Evolutionary conservation across 805 yeast species (phyloP).

Genomic region (Starmerella vitae): DNA sequence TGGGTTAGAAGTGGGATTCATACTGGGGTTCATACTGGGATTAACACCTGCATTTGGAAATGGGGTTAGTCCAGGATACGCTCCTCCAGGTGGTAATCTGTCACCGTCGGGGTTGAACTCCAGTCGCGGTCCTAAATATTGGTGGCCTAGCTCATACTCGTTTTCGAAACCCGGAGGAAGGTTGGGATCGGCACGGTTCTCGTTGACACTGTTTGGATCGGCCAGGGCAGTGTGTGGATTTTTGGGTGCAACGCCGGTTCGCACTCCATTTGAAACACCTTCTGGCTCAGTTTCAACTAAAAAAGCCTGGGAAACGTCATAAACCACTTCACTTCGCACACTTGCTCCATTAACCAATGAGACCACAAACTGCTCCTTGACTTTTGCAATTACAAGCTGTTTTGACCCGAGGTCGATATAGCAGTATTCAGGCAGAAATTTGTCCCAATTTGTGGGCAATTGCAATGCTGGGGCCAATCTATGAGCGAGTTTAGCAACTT

Average conservation of each 20-base stretch:
- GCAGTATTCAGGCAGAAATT: constrained; percentile 3
- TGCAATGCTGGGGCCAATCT: constrained; percentile 1
- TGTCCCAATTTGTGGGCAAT: constrained; percentile 2
- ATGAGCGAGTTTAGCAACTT: constrained; percentile 1
- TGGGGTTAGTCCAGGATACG: constrained; percentile 23
- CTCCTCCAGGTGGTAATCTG: constrained; percentile 30
- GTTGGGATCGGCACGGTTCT: constrained; percentile 20
- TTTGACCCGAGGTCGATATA: no score
- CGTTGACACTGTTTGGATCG: no score
- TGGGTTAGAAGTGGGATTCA: constrained; percentile 25
- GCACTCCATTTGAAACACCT: no score
- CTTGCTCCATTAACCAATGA: no score
- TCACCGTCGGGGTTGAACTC: constrained; percentile 29
- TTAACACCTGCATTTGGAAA: constrained; percentile 23
- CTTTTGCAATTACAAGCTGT: no score
- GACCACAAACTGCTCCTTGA: no score
- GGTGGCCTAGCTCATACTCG: constrained; percentile 25
- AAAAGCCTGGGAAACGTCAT: no score
- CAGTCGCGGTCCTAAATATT: constrained; percentile 2
- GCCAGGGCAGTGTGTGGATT: no score
- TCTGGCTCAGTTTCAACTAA: no score
- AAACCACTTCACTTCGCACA: no score
- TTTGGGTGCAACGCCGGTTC: no score
- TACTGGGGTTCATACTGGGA: constrained; percentile 17
- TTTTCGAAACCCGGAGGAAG: constrained; percentile 35